Evolutionary conservation across 805 yeast species (phyloP), one percentile per base, ranked within the genome.

Genomic region (Nakazawaea ernobii): DNA sequence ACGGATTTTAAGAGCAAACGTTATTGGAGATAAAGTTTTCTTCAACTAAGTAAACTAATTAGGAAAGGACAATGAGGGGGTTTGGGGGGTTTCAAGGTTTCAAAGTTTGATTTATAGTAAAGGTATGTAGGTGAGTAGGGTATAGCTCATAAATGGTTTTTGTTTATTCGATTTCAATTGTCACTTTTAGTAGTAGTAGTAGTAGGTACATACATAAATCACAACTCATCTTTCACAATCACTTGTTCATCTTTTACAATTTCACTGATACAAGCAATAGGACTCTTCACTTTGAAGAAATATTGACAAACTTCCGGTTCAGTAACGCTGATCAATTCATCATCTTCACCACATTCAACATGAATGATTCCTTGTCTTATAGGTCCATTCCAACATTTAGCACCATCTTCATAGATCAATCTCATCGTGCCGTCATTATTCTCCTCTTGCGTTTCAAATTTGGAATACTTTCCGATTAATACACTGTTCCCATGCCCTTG

Each of bases 341-440:
- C 68, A 3, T 68, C 64, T 2, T 71, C 65, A 0, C 95, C 95
- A 66, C 99, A 94, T 14, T 70, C 68, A 46, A 91, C 59, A 20
- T 69, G 69, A 1, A 87, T 82, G 8, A 62, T 66, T 1, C 88
- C 91, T 32, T 84, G 75, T 62, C 99, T 79, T 28, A 69, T 62
- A 5, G 97, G 97, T 0, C 99, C 99, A 61, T 90, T 87, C 97
- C 98, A 92, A 65, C 99, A 94, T 59, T 73, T 77, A 37, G 80
- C 82, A 17, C 99, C 99, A 15, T 69, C 59, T 4, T 63, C 68
- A 59, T 71, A 94, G 7, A 46, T 30, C 6, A 66, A 35, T 10
- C 48, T 52, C 27, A 59, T 49, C 10, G 45, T 39, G 11, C 46
- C 42, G 2, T 46, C 46, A 3, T 49, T 52, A 3, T 49, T 52